Evolutionary conservation across 176 grass and related monocot species (phyloP), one percentile per base, ranked within the genome.

Genomic region (Luzula sylvatica): DNA sequence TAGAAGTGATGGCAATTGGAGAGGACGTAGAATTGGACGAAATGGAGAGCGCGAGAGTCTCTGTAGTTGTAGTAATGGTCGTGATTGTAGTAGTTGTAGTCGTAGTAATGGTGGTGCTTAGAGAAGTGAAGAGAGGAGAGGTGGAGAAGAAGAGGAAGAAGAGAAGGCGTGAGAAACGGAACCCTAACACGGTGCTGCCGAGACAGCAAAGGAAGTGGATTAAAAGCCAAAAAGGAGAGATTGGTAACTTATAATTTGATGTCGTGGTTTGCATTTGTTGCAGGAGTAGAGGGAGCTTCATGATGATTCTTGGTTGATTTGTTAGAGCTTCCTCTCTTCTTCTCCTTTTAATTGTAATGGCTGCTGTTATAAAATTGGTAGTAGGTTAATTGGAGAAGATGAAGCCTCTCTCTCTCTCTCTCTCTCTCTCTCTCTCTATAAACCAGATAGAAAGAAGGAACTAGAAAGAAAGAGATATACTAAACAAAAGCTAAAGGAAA

Each of bases 151-250:
- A 72, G 15, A 95, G 77, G 77, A 65, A 95, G 18, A 95, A 79
- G 58, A 88, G 75, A 42, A 95, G 90, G 39, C 90, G 90, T 2
- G 90, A 95, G 74, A 88, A 88, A 30, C 84, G 84, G 73, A 95
- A 95, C 15, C 90, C 84, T 12, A 95, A 80, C 18, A 87, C 70
- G 71, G 83, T 87, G 74, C 80, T 82, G 4, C 75, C 78, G 16
- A 67, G 58, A 67, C 90, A 95, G 77, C 87, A 95, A 30, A 95
- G 58, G 22, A 81, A 71, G 50, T 95, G 90, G 39, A 95, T 76
- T 9, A 95, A 45, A 9, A 95, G 56, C 89, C 83, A 88, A 23
- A 82, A 56, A 0, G 68, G 21, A 0, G 76, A 75, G 15, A 80
- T 55, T 16, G 79, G 76, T 1, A 71, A 67, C 4, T 61, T 27